Evolutionary conservation across 345 rosid species (phyloP).

Genomic region (Melastoma malabathricum): DNA sequence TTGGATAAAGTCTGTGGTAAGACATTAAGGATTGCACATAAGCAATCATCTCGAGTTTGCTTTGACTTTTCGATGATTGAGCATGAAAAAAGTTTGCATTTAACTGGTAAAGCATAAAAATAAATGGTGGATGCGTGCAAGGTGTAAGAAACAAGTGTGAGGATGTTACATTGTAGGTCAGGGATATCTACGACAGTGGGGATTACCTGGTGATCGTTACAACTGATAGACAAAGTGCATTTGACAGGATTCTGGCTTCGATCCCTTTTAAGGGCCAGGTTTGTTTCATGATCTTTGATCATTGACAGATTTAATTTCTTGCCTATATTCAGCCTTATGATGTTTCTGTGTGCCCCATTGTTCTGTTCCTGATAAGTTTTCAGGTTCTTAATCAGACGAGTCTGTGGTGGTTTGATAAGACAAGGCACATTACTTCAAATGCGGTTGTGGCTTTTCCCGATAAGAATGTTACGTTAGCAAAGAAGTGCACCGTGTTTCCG

Average conservation of each 20-base stretch:
- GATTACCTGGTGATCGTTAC: constrained; percentile 81
- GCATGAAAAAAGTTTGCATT: too few relatives aligned
- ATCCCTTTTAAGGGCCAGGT: constrained; percentile 99
- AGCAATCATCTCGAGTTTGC: too few relatives aligned
- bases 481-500: constrained; percentile 82
- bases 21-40: too few relatives aligned
- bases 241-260: constrained; percentile 76
- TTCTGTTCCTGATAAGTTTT: constrained; percentile 5
- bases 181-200: constrained; percentile 80
- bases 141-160: neutral
- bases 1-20: too few relatives aligned
- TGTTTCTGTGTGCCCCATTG: neutral
- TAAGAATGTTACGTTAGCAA: constrained; percentile 78
- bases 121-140: too few relatives aligned
- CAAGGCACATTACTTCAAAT: constrained; percentile 54
- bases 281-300: neutral
- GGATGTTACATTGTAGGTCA: constrained; percentile 34
- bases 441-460: constrained; percentile 76
- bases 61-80: too few relatives aligned
- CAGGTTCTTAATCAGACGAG: constrained; percentile 94
- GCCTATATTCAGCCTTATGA: neutral
- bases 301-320: neutral
- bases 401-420: constrained; percentile 88
- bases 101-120: too few relatives aligned
- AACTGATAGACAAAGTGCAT: constrained; percentile 89